Evolutionary conservation across 2,329 filamentous ascomycete species (phyloP), one percentile per base, ranked within the genome.

Genomic region (Emergomyces orientalis): DNA sequence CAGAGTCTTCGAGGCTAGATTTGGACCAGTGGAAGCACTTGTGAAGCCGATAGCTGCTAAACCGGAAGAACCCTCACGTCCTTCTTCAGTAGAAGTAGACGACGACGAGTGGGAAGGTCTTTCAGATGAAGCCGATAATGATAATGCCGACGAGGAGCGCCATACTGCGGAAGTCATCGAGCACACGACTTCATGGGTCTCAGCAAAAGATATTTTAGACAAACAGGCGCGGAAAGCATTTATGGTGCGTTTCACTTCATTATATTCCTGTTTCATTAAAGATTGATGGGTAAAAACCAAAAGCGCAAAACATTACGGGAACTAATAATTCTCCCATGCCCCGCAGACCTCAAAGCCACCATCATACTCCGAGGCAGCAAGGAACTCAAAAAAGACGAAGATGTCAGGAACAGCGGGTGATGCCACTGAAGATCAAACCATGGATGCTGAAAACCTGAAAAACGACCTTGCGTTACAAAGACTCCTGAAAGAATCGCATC

Each of bases 391-490:
- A 63, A 72, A 60, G 61, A 65, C 30, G 70, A 73, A 43, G 67
- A 71, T 22, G 76, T 73, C 66, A 73, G 80, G 37, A 76, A 81
- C 41, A 71, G 82, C 82, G 60, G 81, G 81, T 19, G 85, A 88
- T 71, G 82, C 82, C 60, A 81, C 81, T 22, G 86, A 88, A 72
- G 75, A 80, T 30, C 75, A 79, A 13, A 88, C 96, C 49, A 85
- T 97, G 19, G 69, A 67, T 37, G 65, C 61, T 8, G 66, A 63
- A 60, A 84, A 92, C 0, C 82, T 97, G n/a, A 91, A 92, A 74
- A 92, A 97, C 75, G 94, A 99, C 75, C 86, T 97, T 62, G 92
- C 90, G 43, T 85, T 99, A 17, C 93, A 97, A 74, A 88, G 91
- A 56, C 86, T 99, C 49, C 85, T 99, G 63, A 84, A 88, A 68